A percentile compares a stretch with the other conserved stretches of the same genome.
These are phyloP conservation scores for Suillus clintonianus DNA, from an alignment of 768 basidiomycete species.

Conservation along the genomic window DNA sequence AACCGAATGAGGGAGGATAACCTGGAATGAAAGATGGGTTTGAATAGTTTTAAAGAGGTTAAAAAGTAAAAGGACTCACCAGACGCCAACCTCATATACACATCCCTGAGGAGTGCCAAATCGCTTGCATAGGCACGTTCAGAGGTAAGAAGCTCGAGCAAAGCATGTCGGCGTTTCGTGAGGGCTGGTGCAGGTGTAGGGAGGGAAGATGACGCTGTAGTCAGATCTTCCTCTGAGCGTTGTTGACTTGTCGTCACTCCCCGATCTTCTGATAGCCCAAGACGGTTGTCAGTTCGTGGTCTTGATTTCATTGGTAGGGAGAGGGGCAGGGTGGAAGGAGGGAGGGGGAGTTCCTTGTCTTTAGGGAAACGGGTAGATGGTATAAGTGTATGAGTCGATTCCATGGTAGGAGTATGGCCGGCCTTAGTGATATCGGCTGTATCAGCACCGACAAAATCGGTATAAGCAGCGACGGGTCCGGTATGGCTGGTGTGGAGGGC, in stretches of 20 bases:
- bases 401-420: conserved; percentile 4
- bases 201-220: conserved; percentile 10
- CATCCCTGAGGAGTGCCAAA: conserved; percentile 72
- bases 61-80: conserved; percentile 44
- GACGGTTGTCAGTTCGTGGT: conserved; percentile 21
- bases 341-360: conserved; percentile 32
- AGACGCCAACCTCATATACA: conserved; percentile 78
- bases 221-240: conserved; percentile 18
- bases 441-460: not conserved
- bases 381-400: not conserved
- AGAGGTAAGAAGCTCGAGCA: conserved; percentile 75
- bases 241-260: conserved; percentile 21
- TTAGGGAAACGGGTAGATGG: conserved; percentile 8
- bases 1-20: conserved; percentile 40
- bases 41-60: conserved; percentile 8
- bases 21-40: conserved; percentile 29
- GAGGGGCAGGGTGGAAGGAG: conserved; percentile 17
- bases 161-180: conserved; percentile 75
- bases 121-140: conserved; percentile 86
- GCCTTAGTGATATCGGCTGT: not conserved
- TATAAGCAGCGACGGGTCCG: conserved; percentile 3
- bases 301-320: conserved; percentile 11
- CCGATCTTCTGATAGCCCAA: conserved; percentile 14
- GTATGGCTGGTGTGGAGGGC: not conserved
- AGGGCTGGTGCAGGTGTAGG: conserved; percentile 38